Evolutionary conservation across 306 rosid genomes (phyloP).

Genomic region (Ammopiptanthus mongolicus): DNA sequence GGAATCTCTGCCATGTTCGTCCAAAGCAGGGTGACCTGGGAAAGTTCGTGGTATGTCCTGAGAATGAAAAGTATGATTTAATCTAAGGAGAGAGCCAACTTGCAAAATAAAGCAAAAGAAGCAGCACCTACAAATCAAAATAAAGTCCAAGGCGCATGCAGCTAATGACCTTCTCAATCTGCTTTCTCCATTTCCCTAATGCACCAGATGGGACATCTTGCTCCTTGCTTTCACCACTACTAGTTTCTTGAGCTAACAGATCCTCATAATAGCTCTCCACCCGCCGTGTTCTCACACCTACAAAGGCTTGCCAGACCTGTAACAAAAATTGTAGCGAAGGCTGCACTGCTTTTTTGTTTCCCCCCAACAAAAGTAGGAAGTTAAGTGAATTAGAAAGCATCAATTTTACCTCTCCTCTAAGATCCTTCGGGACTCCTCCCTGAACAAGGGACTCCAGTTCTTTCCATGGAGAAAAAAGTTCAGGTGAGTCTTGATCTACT

Average conservation of each 20-base stretch:
- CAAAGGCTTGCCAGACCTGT: constrained; percentile 99
- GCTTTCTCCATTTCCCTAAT: constrained; percentile 81
- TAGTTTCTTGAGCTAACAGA: constrained; percentile 62
- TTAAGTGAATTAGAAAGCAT: constrained; percentile 20
- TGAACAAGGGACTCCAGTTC: constrained; percentile 81
- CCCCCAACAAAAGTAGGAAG: constrained; percentile 15
- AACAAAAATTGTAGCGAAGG: constrained; percentile 42
- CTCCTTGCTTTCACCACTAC: constrained; percentile 35
- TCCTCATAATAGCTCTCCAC: constrained; percentile 71
- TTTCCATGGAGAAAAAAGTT: constrained; percentile 51
- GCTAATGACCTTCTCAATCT: constrained; percentile 99
- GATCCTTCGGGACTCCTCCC: constrained; percentile 91
- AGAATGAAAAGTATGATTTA: constrained; percentile 32
- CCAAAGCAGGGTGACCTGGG: constrained; percentile 98
- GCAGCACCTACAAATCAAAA: constrained; percentile 87
- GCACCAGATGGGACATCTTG: constrained; percentile 45
- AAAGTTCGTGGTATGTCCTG: constrained; percentile 98
- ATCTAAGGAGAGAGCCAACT: constrained; percentile 46
- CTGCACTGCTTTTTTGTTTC: constrained; percentile 9
- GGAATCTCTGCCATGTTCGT: constrained; percentile 78
- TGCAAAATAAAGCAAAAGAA: constrained; percentile 59
- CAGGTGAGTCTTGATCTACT: constrained; percentile 32
- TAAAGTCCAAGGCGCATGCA: constrained; percentile 88
- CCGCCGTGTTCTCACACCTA: constrained; percentile 76
- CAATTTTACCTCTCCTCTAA: constrained; percentile 86